Percentiles rank a stretch among this genome's conserved stretches.
phyloP scores from a whole-genome alignment of 345 rosid genomes.

The Eucalyptus fibrosa region DNA sequence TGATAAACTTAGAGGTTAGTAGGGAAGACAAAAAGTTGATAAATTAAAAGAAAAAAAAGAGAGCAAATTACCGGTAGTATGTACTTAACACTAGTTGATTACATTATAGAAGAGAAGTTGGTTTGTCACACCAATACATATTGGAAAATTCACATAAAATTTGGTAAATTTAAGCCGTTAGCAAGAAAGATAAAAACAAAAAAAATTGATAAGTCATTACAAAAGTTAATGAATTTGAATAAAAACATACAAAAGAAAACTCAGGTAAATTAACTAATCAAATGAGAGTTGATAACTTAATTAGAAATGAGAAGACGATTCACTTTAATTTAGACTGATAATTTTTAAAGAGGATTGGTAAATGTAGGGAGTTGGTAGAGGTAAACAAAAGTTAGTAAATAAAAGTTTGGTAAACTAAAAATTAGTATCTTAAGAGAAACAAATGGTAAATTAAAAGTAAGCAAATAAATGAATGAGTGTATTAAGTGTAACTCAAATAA shows the following conservation, averaged over 20 bases:
- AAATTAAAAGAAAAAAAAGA: not conserved
- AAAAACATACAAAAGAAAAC: not conserved
- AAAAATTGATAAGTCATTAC: not conserved
- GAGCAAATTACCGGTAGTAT: not conserved
- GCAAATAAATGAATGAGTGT: too few species aligned
- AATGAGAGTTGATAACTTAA: not conserved
- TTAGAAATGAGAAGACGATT: not conserved
- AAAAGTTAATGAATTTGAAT: not conserved
- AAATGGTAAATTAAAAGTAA: not conserved
- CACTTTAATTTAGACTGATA: not conserved
- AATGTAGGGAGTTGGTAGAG: not conserved
- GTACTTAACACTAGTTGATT: not conserved
- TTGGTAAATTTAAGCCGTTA: not conserved
- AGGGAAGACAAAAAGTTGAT: not conserved
- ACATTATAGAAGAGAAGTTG: not conserved
- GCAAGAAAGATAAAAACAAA: not conserved
- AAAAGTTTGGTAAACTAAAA: not conserved
- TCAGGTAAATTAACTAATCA: not conserved
- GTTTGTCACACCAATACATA: not conserved
- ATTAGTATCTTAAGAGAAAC: not conserved
- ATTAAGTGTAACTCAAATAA: not conserved
- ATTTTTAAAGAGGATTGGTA: not conserved
- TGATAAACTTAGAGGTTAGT: not conserved
- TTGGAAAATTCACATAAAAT: not conserved
- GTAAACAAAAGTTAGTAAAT: too few species aligned